These are phyloP conservation scores for Lanmaoa pseudosensibilis DNA, from an alignment of 768 basidiomycete genomes.

Conservation along the genomic window DNA sequence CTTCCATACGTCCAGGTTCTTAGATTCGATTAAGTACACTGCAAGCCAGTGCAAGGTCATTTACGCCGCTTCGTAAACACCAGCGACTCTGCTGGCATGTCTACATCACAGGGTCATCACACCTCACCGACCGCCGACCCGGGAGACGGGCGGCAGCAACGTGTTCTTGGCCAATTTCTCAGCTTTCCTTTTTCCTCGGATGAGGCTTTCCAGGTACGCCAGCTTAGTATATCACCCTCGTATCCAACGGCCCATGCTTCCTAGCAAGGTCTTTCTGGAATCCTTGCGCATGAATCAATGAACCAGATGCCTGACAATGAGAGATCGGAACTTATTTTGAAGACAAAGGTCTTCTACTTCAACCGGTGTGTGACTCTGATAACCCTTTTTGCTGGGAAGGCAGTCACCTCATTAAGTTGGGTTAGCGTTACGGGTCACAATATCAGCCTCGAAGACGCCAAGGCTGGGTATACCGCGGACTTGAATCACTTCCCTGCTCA, in stretches of 20 bases:
- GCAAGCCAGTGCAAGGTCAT: constrained; percentile 2
- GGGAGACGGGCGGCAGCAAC: constrained; percentile 16
- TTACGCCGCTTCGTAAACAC: constrained; percentile 16
- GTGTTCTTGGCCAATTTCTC: constrained; percentile 35
- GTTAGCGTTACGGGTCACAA: constrained; percentile 32
- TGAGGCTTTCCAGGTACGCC: constrained; percentile 57
- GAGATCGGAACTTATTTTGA: constrained; percentile 48
- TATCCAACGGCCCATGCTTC: not conserved
- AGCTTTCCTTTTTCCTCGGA: constrained; percentile 57
- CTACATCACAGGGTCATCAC: constrained; percentile 13
- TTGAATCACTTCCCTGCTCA: constrained; percentile 10
- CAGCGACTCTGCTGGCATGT: constrained; percentile 15
- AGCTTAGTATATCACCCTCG: not conserved
- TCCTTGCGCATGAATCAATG: constrained; percentile 45
- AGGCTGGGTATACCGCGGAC: constrained; percentile 11
- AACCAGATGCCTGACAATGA: constrained; percentile 38
- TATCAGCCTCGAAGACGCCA: constrained; percentile 32
- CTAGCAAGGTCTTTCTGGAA: constrained; percentile 67
- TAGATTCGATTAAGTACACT: not conserved
- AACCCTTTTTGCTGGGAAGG: constrained; percentile 21
- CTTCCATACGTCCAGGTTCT: constrained; percentile 2
- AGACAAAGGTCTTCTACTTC: constrained; percentile 70
- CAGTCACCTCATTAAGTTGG: constrained; percentile 24
- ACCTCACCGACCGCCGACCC: constrained; percentile 12
- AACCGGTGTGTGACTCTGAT: constrained; percentile 46